A percentile compares a stretch with the other conserved stretches of the same genome.
Evolutionary conservation across 1,284 basidiomycete genomes (phyloP).

Genomic region (Rhizoctonia solani): DNA sequence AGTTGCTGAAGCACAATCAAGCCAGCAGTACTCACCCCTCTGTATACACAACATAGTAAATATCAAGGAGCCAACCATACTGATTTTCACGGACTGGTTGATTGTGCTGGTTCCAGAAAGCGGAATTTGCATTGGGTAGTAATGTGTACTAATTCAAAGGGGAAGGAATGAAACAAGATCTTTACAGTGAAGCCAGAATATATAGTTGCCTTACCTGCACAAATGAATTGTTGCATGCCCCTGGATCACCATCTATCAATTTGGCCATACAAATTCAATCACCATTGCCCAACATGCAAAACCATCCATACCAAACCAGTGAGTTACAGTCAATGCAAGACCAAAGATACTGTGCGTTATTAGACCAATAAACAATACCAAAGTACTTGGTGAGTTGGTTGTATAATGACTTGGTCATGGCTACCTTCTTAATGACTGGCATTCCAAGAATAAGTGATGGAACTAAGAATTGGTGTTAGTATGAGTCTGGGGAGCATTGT

Average conservation of each 20-base stretch:
- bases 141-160: neutral
- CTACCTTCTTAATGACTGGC: neutral
- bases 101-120: neutral
- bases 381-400: slow-evolving; percentile 7
- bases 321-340: neutral
- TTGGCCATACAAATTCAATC: neutral
- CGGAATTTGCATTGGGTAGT: neutral
- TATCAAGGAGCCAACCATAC: slow-evolving; percentile 10
- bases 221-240: slow-evolving; percentile 1
- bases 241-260: neutral
- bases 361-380: neutral
- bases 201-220: neutral
- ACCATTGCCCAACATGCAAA: neutral
- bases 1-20: neutral
- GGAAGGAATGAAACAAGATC: neutral
- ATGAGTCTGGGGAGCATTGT: neutral
- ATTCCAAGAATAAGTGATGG: neutral
- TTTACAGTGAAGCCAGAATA: neutral
- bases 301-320: slow-evolving; percentile 2
- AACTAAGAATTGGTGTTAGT: neutral
- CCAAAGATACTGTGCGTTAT: neutral
- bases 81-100: neutral
- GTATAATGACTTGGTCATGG: neutral
- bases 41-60: slow-evolving; percentile 12
- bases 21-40: neutral